Conservation (phyloP, 179 eudicot genomes). For the Heliamphora ciliata region DNA sequence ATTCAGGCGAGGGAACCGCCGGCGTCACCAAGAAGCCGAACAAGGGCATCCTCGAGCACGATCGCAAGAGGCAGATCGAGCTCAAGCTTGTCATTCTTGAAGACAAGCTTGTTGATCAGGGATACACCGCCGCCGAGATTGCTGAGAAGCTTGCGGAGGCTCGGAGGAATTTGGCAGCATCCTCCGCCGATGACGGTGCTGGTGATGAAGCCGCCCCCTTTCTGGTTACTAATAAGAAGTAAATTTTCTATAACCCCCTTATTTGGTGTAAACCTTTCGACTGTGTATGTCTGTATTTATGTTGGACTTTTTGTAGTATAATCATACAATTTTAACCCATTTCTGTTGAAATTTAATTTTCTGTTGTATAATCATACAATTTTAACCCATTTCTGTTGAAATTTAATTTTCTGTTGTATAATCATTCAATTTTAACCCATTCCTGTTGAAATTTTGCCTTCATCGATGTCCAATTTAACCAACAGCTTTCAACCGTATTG, state of each 20-base stretch:
- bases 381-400: background rate
- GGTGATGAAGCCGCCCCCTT: conserved; percentile 24
- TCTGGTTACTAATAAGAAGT: conserved; percentile 33
- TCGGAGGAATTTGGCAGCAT: conserved; percentile 52
- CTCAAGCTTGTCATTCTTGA: conserved; percentile 74
- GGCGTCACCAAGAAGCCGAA: conserved; percentile 68
- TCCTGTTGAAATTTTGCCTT: background rate
- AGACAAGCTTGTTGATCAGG: conserved; percentile 76
- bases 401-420: background rate
- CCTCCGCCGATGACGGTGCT: conserved; percentile 34
- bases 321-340: no score
- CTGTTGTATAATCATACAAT: no score
- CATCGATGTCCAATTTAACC: background rate
- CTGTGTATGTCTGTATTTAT: background rate
- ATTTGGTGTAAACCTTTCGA: background rate
- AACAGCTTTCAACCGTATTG: background rate
- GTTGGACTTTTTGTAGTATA: background rate
- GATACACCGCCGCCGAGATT: conserved; percentile 68
- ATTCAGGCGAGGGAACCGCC: conserved; percentile 60
- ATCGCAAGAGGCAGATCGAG: conserved; percentile 88
- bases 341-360: no score
- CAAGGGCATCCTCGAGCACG: conserved; percentile 79
- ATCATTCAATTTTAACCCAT: no score
- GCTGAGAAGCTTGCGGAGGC: conserved; percentile 61
- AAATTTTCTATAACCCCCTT: background rate